Evolutionary conservation across 2,329 filamentous ascomycete genomes (phyloP).

Genomic region (Neocatenulostroma microsporum): DNA sequence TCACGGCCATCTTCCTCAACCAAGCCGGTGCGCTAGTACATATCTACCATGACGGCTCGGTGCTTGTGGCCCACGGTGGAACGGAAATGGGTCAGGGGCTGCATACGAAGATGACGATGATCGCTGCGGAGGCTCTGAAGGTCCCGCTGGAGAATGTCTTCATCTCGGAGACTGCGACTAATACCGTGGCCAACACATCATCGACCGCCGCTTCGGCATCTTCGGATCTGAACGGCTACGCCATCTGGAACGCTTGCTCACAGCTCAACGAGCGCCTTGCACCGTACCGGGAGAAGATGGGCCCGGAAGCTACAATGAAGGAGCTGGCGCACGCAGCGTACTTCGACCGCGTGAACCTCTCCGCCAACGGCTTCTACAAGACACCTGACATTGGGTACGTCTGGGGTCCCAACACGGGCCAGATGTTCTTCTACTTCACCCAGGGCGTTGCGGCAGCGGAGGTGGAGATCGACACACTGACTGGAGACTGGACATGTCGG

Average conservation of each 20-base stretch:
- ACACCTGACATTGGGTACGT: slow-evolving; percentile 94
- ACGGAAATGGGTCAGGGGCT: slow-evolving; percentile 98
- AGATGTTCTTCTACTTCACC: slow-evolving; percentile 99
- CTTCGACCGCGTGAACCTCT: slow-evolving; percentile 94
- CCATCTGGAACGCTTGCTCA: slow-evolving; percentile 83
- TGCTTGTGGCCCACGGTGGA: slow-evolving; percentile 89
- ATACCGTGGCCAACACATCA: slow-evolving; percentile 90
- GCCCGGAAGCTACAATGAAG: slow-evolving; percentile 71
- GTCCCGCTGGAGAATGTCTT: slow-evolving; percentile 75
- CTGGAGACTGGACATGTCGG: slow-evolving; percentile 84
- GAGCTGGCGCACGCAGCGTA: slow-evolving; percentile 86
- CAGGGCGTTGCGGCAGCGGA: slow-evolving; percentile 89
- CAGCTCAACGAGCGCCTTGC: slow-evolving; percentile 81
- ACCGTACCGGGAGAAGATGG: slow-evolving; percentile 79
- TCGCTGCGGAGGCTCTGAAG: slow-evolving; percentile 79
- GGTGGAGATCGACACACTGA: slow-evolving; percentile 87
- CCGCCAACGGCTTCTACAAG: slow-evolving; percentile 93
- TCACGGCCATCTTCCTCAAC: slow-evolving; percentile 92
- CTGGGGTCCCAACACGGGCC: slow-evolving; percentile 83
- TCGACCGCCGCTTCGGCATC: slow-evolving; percentile 90
- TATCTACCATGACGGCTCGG: slow-evolving; percentile 90
- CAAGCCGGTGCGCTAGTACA: slow-evolving; percentile 93
- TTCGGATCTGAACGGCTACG: slow-evolving; percentile 91
- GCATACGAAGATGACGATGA: slow-evolving; percentile 95
- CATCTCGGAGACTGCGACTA: slow-evolving; percentile 91